A percentile compares a stretch with the other conserved stretches of the same genome.
Conservation (phyloP, 371 early-diverging fungal species). For the Mortierella sp. region DNA sequence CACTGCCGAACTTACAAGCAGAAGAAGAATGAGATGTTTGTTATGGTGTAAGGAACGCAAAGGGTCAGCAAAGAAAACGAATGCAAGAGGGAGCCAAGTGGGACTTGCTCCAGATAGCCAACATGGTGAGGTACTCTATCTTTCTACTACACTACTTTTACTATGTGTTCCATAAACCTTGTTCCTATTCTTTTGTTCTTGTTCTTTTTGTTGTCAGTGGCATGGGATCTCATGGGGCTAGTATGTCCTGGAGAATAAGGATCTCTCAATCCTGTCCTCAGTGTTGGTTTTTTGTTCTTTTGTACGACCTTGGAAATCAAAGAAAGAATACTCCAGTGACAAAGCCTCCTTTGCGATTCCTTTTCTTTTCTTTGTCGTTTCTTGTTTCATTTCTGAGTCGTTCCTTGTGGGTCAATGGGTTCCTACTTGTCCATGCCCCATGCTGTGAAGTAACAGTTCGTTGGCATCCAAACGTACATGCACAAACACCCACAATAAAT, state of each 20-base stretch:
- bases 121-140: neutral
- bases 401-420: no score
- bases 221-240: no score
- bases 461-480: no score
- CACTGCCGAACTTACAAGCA: neutral
- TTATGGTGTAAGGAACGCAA: neutral
- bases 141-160: neutral
- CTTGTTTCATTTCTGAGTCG: no score
- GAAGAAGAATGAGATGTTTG: neutral
- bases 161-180: neutral
- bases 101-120: neutral
- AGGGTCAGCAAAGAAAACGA: neutral
- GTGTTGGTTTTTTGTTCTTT: neutral
- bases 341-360: no score
- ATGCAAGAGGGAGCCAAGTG: neutral
- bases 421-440: no score
- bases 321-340: no score
- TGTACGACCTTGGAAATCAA: neutral
- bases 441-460: no score
- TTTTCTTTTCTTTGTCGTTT: no score
- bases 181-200: neutral
- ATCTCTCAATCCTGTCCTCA: neutral
- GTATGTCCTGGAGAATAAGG: no score
- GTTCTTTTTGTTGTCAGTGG: neutral
- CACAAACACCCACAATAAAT: no score